A percentile compares a stretch with the other conserved stretches of the same genome.
Conservation (phyloP, 2,329 filamentous ascomycete species). For the Cadophora luteo-olivacea region DNA sequence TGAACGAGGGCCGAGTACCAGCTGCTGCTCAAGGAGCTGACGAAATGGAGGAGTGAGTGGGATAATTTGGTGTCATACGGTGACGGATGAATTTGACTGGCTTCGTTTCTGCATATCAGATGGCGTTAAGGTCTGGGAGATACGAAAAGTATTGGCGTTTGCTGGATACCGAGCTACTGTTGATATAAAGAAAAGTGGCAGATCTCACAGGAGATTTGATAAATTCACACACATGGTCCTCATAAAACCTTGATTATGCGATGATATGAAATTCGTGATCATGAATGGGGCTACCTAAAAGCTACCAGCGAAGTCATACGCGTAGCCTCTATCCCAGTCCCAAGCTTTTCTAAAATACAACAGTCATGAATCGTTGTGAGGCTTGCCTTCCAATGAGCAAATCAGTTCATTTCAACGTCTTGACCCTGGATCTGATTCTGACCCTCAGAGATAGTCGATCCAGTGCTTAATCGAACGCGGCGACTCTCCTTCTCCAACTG, state of each 20-base stretch:
- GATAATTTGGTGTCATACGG: neutral
- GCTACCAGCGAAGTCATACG: neutral
- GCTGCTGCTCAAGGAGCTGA: constrained; percentile 64
- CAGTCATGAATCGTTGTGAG: constrained; percentile 14
- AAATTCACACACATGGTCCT: neutral
- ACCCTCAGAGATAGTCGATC: constrained; percentile 26
- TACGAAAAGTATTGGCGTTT: constrained; percentile 24
- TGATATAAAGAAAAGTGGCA: constrained; percentile 7
- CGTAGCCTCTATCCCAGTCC: neutral
- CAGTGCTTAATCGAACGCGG: constrained; percentile 29
- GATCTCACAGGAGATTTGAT: constrained; percentile 17
- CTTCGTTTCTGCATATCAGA: constrained; percentile 21
- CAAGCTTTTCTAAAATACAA: neutral
- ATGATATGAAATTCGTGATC: constrained; percentile 7
- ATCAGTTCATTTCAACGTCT: constrained; percentile 43
- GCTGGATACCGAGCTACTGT: constrained; percentile 14
- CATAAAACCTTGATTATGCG: neutral
- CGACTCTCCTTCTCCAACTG: constrained; percentile 45
- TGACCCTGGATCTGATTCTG: constrained; percentile 23
- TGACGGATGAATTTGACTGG: neutral
- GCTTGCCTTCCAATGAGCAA: neutral
- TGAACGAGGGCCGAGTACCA: constrained; percentile 88
- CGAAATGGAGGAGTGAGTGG: constrained; percentile 64
- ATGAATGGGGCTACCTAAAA: constrained; percentile 5
- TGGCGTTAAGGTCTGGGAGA: constrained; percentile 25